Evolutionary conservation across 75 land plant genomes (phyloP).

Genomic region (Larix kaempferi): DNA sequence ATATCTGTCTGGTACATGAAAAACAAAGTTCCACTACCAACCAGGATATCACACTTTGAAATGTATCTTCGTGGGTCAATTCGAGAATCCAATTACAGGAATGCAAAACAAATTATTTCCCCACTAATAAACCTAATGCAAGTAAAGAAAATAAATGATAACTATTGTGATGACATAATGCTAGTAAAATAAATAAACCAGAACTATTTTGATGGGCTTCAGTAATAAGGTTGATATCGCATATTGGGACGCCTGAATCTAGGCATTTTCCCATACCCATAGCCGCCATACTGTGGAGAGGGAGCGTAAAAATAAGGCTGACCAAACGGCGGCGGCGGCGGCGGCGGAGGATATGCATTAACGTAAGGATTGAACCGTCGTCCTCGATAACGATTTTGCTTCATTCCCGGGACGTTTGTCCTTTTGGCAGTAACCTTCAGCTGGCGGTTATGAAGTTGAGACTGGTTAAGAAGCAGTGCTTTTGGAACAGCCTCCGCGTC

Average conservation of each 20-base stretch:
- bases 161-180: too few species aligned
- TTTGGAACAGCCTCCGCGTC: slow-evolving; percentile 52
- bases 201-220: background rate
- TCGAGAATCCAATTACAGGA: too few species aligned
- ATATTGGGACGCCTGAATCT: too few species aligned
- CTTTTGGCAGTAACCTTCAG: slow-evolving; percentile 76
- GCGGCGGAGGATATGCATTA: slow-evolving; percentile 16
- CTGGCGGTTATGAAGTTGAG: slow-evolving; percentile 54
- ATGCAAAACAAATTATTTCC: too few species aligned
- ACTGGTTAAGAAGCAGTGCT: slow-evolving; percentile 44
- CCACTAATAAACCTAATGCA: too few species aligned
- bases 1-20: too few species aligned
- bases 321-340: slow-evolving; percentile 50
- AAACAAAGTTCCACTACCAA: too few species aligned
- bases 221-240: background rate
- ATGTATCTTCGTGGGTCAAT: too few species aligned
- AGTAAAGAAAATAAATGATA: too few species aligned
- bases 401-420: slow-evolving; percentile 95
- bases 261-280: slow-evolving; percentile 71
- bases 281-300: slow-evolving; percentile 40
- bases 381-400: slow-evolving; percentile 50
- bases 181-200: too few species aligned
- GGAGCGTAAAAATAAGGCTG: slow-evolving; percentile 54
- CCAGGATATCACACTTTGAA: too few species aligned
- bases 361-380: slow-evolving; percentile 49